These are phyloP conservation scores for Kitagawia praeruptora DNA, from an alignment of 129 eudicot genomes.

Conservation along the genomic window DNA sequence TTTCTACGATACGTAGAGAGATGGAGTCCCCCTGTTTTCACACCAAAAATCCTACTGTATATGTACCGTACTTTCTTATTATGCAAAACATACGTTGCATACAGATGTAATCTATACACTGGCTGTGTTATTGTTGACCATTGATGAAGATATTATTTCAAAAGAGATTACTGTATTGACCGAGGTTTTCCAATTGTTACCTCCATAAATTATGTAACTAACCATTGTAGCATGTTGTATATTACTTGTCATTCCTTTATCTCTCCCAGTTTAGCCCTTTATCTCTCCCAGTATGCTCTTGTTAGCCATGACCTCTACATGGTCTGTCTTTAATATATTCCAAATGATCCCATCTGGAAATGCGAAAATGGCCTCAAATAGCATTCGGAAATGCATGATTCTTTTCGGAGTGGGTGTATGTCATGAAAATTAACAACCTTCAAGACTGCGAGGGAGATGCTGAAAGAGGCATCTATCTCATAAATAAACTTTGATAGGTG, in stretches of 20 bases:
- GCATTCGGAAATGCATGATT: constrained; percentile 72
- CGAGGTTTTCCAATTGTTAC: no score
- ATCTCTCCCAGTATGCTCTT: not conserved
- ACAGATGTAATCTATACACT: no score
- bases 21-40: no score
- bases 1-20: no score
- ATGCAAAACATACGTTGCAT: no score
- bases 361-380: constrained; percentile 64
- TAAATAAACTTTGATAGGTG: constrained; percentile 65
- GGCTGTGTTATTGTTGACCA: no score
- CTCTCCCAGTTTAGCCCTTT: not conserved
- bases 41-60: no score
- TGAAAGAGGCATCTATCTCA: constrained; percentile 56
- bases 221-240: no score
- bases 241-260: no score
- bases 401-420: constrained; percentile 34
- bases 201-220: no score
- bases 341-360: constrained; percentile 49
- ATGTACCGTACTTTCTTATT: not conserved
- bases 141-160: no score
- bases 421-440: constrained; percentile 72
- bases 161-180: no score
- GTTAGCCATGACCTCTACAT: not conserved
- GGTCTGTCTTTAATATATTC: constrained; percentile 29
- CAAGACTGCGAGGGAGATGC: constrained; percentile 63